Conservation (phyloP, 2,329 filamentous ascomycete genomes). For the Ascocoryne sarcoides region DNA sequence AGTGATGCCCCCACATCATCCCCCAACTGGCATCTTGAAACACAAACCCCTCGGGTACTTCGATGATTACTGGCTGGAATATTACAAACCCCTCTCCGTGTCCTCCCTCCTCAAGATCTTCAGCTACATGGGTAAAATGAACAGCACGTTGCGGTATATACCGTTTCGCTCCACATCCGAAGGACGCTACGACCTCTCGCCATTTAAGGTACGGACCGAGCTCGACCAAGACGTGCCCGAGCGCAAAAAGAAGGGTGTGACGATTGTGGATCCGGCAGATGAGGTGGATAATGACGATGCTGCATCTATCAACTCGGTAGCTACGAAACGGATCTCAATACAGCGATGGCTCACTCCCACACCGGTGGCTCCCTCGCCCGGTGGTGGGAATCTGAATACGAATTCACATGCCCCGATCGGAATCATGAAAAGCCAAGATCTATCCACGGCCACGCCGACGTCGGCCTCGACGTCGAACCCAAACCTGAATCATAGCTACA, state of each 20-base stretch:
- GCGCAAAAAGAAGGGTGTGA: slow-evolving; percentile 64
- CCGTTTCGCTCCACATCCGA: slow-evolving; percentile 65
- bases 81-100: slow-evolving; percentile 80
- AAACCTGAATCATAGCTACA: too few relatives aligned
- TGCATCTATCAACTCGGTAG: slow-evolving; percentile 34
- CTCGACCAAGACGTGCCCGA: slow-evolving; percentile 48
- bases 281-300: slow-evolving; percentile 37
- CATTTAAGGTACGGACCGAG: slow-evolving; percentile 71
- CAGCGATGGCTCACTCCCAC: slow-evolving; percentile 52
- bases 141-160: slow-evolving; percentile 77
- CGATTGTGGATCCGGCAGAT: slow-evolving; percentile 54
- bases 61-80: slow-evolving; percentile 96
- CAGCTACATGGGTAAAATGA: slow-evolving; percentile 67
- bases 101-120: slow-evolving; percentile 92
- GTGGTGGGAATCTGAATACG: slow-evolving; percentile 14
- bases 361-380: slow-evolving; percentile 6
- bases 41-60: slow-evolving; percentile 42
- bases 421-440: slow-evolving; percentile 45
- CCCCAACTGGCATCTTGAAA: slow-evolving; percentile 11
- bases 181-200: slow-evolving; percentile 74
- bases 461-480: slow-evolving; percentile 12
- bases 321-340: slow-evolving; percentile 42
- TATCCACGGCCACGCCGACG: too few relatives aligned
- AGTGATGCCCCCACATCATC: slow-evolving; percentile 23
- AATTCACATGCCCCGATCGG: neutral